These are phyloP conservation scores for Claviceps pazoutovae DNA, from an alignment of 2,329 filamentous ascomycete species.

Conservation along the genomic window DNA sequence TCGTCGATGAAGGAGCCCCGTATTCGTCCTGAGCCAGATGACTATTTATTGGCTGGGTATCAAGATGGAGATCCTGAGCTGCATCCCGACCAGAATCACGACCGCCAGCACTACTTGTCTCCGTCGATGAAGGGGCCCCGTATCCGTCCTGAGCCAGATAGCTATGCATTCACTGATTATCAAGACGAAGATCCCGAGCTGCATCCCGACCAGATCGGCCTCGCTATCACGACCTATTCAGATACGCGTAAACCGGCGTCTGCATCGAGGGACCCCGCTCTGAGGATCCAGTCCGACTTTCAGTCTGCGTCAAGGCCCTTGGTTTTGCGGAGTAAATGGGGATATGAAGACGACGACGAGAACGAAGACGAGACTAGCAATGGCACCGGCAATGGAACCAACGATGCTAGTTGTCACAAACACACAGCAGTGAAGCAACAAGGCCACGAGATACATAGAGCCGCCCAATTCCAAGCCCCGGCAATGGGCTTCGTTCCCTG, in stretches of 20 bases:
- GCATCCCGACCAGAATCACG: not conserved
- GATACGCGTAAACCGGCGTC: slow-evolving; percentile 10
- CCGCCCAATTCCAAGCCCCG: no score
- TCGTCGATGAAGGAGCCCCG: no score
- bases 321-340: slow-evolving; percentile 1
- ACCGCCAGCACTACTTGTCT: no score
- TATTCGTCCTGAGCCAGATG: no score
- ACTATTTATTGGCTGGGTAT: no score
- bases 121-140: no score
- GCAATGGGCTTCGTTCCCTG: slow-evolving; percentile 16
- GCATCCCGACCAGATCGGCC: slow-evolving; percentile 8
- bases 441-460: no score
- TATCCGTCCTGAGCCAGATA: not conserved
- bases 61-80: no score
- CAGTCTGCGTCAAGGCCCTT: slow-evolving; percentile 16
- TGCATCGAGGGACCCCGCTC: slow-evolving; percentile 15
- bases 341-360: not conserved
- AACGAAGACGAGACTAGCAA: slow-evolving; percentile 8
- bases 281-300: slow-evolving; percentile 29
- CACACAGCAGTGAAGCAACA: no score
- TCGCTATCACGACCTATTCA: slow-evolving; percentile 13
- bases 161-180: slow-evolving; percentile 10
- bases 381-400: no score
- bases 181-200: slow-evolving; percentile 9
- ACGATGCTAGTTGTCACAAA: no score